Evolutionary conservation across 345 rosid species (phyloP), one percentile per base, ranked within the genome.

Genomic region (Euphorbia peplus): DNA sequence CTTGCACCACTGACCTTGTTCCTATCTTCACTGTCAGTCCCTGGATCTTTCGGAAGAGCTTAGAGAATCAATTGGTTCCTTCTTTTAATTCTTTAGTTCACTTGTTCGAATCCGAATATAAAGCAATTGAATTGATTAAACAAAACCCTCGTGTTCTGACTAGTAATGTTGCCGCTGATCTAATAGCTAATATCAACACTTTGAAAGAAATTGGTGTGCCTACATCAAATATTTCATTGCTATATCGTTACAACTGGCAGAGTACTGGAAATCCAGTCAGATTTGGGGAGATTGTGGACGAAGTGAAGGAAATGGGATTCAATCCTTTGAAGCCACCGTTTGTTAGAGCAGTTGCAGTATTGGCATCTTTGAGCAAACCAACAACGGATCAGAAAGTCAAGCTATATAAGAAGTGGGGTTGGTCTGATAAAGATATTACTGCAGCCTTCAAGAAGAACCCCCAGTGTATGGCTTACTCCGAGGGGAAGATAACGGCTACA

Each of bases 381-480:
- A 83, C 48, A 16, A 75, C 84, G 87, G 84, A 80, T 8, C 64
- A 69, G 29, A 73, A 82, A 4, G 59, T 70, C 42, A 76, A 82
- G 73, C 77, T 69, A 8, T 85, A 80, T 28, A 63, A 47, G 74
- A 73, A 72, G 62, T 85, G 85, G 89, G 87, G 84, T 3, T 87
- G 86, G 92, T 74, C 84, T 16, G 70, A 78, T 42, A 82, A 83
- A 1, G 83, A 79, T 42, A 76, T 77, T 44, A 52, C 50, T 25
- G 22, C 72, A 0, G 88, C 88, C 1, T 85, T 87, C 30, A 76
- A 63, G 54, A 83, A 77, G 65, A 76, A 75, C 0, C 93, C 88
- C 0, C 56, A 62, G 4, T 82, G 80, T 63, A 78, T 85, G 87
- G 53, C 70, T 68, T 1, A 78, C 30, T 35, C n/a, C n/a, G n/a